These are phyloP conservation scores for Cicer judaicum DNA, from an alignment of 306 rosid species.

Conservation along the genomic window DNA sequence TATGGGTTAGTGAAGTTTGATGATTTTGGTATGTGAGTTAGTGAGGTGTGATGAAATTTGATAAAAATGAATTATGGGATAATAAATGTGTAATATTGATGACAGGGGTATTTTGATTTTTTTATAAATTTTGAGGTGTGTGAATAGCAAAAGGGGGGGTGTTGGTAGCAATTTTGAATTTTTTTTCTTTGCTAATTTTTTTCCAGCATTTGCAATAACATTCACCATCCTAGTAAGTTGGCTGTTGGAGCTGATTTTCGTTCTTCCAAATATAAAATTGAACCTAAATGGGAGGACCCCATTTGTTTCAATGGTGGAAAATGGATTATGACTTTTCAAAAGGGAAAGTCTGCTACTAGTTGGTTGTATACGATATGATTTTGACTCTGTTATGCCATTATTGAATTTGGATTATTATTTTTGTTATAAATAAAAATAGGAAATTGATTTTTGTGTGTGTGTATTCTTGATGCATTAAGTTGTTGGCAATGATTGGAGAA, in stretches of 20 bases:
- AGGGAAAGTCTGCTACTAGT: constrained; percentile 70
- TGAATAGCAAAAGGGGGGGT: no score
- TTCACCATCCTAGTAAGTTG: constrained; percentile 82
- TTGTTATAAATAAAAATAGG: not conserved
- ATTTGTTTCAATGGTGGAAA: constrained; percentile 88
- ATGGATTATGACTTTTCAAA: constrained; percentile 58
- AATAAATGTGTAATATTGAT: no score
- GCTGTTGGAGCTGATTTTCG: constrained; percentile 61
- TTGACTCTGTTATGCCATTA: not conserved
- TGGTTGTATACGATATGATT: constrained; percentile 84
- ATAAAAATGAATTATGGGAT: no score
- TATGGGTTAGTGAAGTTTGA: no score
- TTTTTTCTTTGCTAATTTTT: not conserved
- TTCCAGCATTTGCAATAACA: constrained; percentile 82
- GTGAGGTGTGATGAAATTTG: no score
- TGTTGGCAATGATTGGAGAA: no score
- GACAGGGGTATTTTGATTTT: no score
- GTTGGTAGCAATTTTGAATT: no score
- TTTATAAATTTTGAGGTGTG: no score
- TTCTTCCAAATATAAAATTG: constrained; percentile 80
- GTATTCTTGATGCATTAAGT: no score
- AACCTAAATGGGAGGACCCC: constrained; percentile 98
- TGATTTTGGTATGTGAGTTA: no score
- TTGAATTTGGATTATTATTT: constrained; percentile 5
- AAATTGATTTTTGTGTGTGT: no score